Evolutionary conservation across 2,329 filamentous ascomycete species (phyloP), one percentile per base, ranked within the genome.

Genomic region (Monilinia vaccinii-corymbosi): DNA sequence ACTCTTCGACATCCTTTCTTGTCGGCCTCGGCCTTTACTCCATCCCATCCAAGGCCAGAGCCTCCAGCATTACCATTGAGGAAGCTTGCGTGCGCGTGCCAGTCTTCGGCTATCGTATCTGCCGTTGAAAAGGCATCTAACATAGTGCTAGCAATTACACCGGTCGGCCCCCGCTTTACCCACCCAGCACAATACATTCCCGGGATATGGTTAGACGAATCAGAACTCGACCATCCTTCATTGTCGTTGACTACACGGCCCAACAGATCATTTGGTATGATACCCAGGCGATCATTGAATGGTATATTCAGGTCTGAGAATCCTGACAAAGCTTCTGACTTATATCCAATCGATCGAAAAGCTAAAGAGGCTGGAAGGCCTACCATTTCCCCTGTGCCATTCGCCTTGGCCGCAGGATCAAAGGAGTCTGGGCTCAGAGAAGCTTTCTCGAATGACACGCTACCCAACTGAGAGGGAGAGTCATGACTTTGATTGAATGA

Each of bases 121-220:
- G 86, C 94, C 0, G 91, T 96, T 10, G 83, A 81, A 69, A 97
- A 99, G 0, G 94, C 93, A 72, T 99, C 94, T 62, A 88, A 84
- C 91, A 99, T 96, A 0, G 94, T 99, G 34, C 87, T 91, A 1
- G 93, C 93, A 72, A 99, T 99, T 4, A 97, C 92, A 2, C 94
- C 94, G 0, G 91, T 97, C 0, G 94, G 93, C 0, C 94, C 94
- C 40, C 88, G 83, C 76, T 97, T 97, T 11, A 97, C 91, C 94
- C 94, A 99, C 0, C 94, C 94, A 18, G 93, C 89, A 65, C 91
- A 96, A 75, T 99, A 99, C 32, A 96, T 74, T 0, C 93, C 91
- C 0, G 86, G 83, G 0, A 88, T 69, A 53, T 60, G 63, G 23
- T 60, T 63, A 13, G 62, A 58, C 18, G 61, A 59, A 38, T 36